Percentiles rank a stretch among this genome's conserved stretches.
Conservation (phyloP, 495 filamentous ascomycete species). For the Emericellopsis terricola region DNA sequence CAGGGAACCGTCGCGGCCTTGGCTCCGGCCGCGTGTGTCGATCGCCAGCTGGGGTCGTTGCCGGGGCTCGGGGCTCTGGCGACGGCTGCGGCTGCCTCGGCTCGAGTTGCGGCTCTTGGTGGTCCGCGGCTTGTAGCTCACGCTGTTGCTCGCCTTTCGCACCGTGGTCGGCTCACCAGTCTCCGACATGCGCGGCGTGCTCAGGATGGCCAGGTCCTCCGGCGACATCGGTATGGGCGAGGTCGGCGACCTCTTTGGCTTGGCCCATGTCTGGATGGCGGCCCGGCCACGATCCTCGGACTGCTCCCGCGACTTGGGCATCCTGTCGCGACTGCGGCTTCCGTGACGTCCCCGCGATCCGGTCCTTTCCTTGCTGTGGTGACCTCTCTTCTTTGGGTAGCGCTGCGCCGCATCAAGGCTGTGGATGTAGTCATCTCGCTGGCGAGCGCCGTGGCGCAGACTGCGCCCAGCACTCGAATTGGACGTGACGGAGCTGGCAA, state of each 20-base stretch:
- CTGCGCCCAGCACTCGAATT: slow-evolving; percentile 19
- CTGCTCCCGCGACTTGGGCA: slow-evolving; percentile 32
- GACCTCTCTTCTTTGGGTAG: slow-evolving; percentile 32
- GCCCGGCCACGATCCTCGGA: slow-evolving; percentile 53
- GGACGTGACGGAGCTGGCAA: slow-evolving; percentile 22
- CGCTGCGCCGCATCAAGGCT: slow-evolving; percentile 63
- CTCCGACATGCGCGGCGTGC: slow-evolving; percentile 20
- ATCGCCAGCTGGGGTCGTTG: slow-evolving; percentile 26
- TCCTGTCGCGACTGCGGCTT: slow-evolving; percentile 30
- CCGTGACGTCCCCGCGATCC: slow-evolving; percentile 15
- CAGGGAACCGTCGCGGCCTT: slow-evolving; percentile 29
- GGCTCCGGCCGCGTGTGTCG: slow-evolving; percentile 34
- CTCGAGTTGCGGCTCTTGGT: slow-evolving; percentile 19
- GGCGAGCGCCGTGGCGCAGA: slow-evolving; percentile 26
- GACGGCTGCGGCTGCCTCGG: slow-evolving; percentile 22
- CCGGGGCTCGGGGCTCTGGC: slow-evolving; percentile 24
- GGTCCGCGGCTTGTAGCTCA: slow-evolving; percentile 18
- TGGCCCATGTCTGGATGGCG: slow-evolving; percentile 42
- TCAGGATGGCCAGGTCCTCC: slow-evolving; percentile 49
- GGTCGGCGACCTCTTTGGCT: slow-evolving; percentile 71
- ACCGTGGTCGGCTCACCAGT: slow-evolving; percentile 21
- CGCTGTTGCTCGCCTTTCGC: slow-evolving; percentile 17
- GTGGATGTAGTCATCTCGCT: slow-evolving; percentile 61
- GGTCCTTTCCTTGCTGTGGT: slow-evolving; percentile 35
- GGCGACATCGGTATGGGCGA: slow-evolving; percentile 87